phyloP scores from a whole-genome alignment of 1,284 basidiomycete species.

The Ceratobasidium sp. region DNA sequence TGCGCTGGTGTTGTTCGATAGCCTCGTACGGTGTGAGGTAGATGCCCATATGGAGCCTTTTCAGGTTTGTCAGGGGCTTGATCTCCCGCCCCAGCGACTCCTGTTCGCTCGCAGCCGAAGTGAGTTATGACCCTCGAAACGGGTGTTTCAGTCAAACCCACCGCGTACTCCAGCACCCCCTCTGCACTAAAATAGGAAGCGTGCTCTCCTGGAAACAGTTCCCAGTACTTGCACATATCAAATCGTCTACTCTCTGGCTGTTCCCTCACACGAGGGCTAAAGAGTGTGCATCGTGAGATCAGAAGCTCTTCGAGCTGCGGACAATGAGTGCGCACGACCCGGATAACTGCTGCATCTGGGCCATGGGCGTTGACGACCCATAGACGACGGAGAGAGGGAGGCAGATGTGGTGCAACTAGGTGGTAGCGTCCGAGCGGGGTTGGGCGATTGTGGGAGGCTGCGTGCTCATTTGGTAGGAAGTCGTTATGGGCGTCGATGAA shows the following conservation, averaged over 20 bases:
- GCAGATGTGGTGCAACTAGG: background rate
- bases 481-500: conserved; percentile 24
- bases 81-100: conserved; percentile 8
- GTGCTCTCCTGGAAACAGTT: conserved; percentile 9
- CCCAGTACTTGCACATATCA: conserved; percentile 2
- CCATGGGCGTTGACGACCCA: conserved; percentile 34
- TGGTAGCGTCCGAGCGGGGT: background rate
- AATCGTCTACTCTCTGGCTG: background rate
- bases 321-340: background rate
- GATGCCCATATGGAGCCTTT: conserved; percentile 11
- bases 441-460: background rate
- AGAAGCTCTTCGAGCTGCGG: conserved; percentile 23
- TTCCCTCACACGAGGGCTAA: conserved; percentile 20
- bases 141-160: background rate
- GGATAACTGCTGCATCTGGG: conserved; percentile 25
- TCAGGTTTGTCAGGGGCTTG: background rate
- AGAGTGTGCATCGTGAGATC: conserved; percentile 16
- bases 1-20: background rate
- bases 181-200: conserved; percentile 23
- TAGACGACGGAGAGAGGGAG: conserved; percentile 5
- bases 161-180: conserved; percentile 8
- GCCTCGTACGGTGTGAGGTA: conserved; percentile 22
- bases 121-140: background rate
- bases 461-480: background rate
- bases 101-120: background rate